Evolutionary conservation across 1,139 yeast species (phyloP).

Genomic region (Diutina scorzettiae): DNA sequence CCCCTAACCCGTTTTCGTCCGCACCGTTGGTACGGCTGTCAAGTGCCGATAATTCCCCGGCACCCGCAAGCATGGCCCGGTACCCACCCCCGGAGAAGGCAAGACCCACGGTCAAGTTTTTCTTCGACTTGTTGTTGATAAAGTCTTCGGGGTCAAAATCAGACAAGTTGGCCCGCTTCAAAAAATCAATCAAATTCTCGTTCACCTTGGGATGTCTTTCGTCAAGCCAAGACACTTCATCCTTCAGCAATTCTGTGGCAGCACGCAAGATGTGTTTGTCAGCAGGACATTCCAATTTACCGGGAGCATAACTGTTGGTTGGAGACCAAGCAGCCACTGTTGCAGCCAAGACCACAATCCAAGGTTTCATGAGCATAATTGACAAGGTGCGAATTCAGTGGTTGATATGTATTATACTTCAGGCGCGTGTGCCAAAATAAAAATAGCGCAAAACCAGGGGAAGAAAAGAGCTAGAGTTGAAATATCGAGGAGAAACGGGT

Average conservation of each 20-base stretch:
- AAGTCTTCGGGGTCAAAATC: slow-evolving; percentile 24
- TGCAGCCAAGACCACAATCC: too few relatives aligned
- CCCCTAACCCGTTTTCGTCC: slow-evolving; percentile 51
- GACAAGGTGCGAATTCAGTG: too few relatives aligned
- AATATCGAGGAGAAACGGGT: too few relatives aligned
- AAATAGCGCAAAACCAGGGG: too few relatives aligned
- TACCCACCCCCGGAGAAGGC: slow-evolving; percentile 38
- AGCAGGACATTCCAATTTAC: not conserved
- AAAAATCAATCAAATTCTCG: slow-evolving; percentile 19
- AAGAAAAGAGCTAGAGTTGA: too few relatives aligned
- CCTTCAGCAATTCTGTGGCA: not conserved
- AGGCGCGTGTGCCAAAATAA: too few relatives aligned
- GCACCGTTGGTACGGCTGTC: slow-evolving; percentile 20
- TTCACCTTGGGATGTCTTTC: slow-evolving; percentile 22
- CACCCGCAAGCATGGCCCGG: slow-evolving; percentile 34
- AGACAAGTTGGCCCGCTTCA: slow-evolving; percentile 21
- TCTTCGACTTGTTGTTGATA: slow-evolving; percentile 15
- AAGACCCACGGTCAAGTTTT: slow-evolving; percentile 29
- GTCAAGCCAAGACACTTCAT: slow-evolving; percentile 19
- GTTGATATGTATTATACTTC: too few relatives aligned
- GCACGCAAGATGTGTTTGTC: not conserved
- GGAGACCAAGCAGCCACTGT: slow-evolving; percentile 1
- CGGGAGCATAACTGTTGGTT: not conserved
- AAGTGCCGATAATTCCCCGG: slow-evolving; percentile 27
- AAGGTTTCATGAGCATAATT: too few relatives aligned